These are phyloP conservation scores for Cucurbita argyrosperma DNA, from an alignment of 306 rosid species.

Conservation along the genomic window DNA sequence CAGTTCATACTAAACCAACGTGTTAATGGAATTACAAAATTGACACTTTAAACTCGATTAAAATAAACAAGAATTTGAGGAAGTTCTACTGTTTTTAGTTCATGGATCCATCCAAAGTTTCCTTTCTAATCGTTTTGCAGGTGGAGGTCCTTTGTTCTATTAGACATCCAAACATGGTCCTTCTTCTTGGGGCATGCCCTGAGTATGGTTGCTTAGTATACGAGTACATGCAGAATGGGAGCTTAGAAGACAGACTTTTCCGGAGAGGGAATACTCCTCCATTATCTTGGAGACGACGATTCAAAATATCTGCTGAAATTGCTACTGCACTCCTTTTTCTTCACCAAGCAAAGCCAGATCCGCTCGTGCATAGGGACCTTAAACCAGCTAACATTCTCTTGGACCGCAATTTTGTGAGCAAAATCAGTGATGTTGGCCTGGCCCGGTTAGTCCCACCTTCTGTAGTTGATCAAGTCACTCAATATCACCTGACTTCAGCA, in stretches of 20 bases:
- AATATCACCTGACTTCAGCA: constrained; percentile 78
- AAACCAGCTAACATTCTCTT: constrained; percentile 87
- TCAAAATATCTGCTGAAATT: constrained; percentile 72
- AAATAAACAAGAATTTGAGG: not conserved
- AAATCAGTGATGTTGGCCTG: constrained; percentile 80
- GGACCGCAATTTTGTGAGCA: constrained; percentile 67
- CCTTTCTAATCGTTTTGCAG: constrained; percentile 16
- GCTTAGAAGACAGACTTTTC: constrained; percentile 70
- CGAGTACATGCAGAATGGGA: constrained; percentile 79
- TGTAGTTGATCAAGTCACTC: constrained; percentile 63
- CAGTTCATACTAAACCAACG: not conserved
- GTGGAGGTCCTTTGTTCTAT: constrained; percentile 78
- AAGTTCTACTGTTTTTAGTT: not conserved
- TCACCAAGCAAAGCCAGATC: constrained; percentile 93
- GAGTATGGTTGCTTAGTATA: constrained; percentile 90
- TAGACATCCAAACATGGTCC: constrained; percentile 94
- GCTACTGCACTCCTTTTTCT: constrained; percentile 82
- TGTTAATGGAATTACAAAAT: not conserved
- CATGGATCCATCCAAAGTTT: not conserved
- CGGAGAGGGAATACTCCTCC: constrained; percentile 50
- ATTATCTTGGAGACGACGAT: constrained; percentile 58
- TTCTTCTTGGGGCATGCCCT: constrained; percentile 92
- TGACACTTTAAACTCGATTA: not conserved
- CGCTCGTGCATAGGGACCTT: constrained; percentile 88
- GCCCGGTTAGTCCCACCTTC: constrained; percentile 80